phyloP scores from a whole-genome alignment of 805 yeast genomes.

The Lipomyces oligophaga region DNA sequence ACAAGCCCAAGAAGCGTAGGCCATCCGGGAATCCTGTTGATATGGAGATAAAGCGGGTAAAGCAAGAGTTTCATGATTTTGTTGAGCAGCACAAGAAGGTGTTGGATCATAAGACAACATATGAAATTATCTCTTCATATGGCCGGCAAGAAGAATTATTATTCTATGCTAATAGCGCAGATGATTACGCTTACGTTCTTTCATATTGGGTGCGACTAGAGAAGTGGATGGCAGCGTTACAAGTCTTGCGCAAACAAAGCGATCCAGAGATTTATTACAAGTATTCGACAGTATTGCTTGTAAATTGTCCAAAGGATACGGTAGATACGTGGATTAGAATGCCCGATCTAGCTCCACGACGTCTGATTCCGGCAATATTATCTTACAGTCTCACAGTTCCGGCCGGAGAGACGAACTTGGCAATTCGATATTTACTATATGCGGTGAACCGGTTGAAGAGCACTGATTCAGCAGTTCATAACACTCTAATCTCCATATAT shows the following conservation, averaged over 20 bases:
- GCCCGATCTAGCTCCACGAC: conserved; percentile 53
- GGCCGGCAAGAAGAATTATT: conserved; percentile 63
- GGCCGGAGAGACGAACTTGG: conserved; percentile 54
- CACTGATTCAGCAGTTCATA: conserved; percentile 54
- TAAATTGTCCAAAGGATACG: conserved; percentile 65
- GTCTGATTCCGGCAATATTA: conserved; percentile 70
- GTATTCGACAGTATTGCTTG: conserved; percentile 63
- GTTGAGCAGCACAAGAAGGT: conserved; percentile 45
- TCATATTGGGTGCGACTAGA: conserved; percentile 64
- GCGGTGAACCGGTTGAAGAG: conserved; percentile 47
- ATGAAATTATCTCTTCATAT: conserved; percentile 65
- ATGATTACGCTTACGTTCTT: conserved; percentile 67
- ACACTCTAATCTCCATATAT: conserved; percentile 64
- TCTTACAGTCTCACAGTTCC: conserved; percentile 44
- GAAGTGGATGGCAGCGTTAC: conserved; percentile 70
- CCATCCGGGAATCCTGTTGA: conserved; percentile 31
- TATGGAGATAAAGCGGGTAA: conserved; percentile 32
- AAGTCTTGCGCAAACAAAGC: conserved; percentile 49
- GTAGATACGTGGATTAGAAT: conserved; percentile 73
- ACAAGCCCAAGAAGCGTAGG: conserved; percentile 38
- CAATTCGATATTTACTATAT: conserved; percentile 58
- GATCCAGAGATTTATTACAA: conserved; percentile 54
- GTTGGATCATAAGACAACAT: conserved; percentile 65
- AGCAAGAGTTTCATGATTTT: conserved; percentile 47
- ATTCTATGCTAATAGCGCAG: conserved; percentile 60